Evolutionary conservation across 83 land plant genomes (phyloP).

Genomic region (Picea abies): DNA sequence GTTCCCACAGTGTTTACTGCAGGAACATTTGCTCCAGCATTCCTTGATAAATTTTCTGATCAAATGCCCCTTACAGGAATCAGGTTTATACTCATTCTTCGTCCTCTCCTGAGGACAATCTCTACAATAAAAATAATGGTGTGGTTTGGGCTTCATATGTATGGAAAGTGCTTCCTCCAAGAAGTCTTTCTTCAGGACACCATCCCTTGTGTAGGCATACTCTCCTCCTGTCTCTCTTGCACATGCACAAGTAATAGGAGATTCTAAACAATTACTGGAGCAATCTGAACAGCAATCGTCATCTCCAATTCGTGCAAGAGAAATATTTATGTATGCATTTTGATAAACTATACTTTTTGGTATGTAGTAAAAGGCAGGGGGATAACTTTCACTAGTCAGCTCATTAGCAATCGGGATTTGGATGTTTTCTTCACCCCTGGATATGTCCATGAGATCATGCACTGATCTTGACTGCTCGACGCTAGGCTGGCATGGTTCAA

Average conservation of each 20-base stretch:
- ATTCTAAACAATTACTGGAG: conserved; percentile 72
- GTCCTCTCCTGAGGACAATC: conserved; percentile 41
- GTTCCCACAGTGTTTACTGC: conserved; percentile 81
- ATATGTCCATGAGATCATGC: conserved; percentile 66
- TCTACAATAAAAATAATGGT: conserved; percentile 26
- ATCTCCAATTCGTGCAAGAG: conserved; percentile 85
- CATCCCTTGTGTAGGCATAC: conserved; percentile 84
- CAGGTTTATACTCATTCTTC: conserved; percentile 39
- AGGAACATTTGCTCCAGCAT: conserved; percentile 98
- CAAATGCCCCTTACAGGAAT: conserved; percentile 84
- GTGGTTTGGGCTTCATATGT: conserved; percentile 33
- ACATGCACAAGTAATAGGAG: conserved; percentile 77
- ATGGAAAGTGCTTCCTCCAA: conserved; percentile 63
- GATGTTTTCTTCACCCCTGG: conserved; percentile 77
- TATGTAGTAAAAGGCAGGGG: conserved; percentile 68
- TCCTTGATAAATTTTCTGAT: conserved; percentile 83
- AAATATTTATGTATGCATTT: conserved; percentile 69
- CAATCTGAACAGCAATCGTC: conserved; percentile 81
- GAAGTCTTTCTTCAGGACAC: conserved; percentile 51
- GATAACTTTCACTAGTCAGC: conserved; percentile 30
- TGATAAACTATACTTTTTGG: conserved; percentile 57
- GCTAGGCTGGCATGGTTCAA: conserved; percentile 11
- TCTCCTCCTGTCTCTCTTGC: conserved; percentile 68
- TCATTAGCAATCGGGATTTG: conserved; percentile 61
- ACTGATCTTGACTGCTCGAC: conserved; percentile 27